Base-by-base conservation (phyloP, 1,139 yeast genomes). In the Pichia sp. region DNA sequence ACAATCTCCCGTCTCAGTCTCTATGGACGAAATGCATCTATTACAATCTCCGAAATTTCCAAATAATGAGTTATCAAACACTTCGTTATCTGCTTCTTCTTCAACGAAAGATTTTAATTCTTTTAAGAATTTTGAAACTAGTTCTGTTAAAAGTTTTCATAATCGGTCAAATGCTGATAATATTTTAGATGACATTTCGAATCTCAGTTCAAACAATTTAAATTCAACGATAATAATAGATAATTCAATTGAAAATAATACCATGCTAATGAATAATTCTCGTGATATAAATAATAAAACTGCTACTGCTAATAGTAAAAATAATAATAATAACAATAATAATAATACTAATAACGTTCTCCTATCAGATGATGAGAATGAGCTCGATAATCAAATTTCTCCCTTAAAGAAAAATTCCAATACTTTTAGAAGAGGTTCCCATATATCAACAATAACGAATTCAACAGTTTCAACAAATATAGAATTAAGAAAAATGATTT, bases 401-500 rank as follows among this genome's bases (percentile, higher is more conserved):
- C 9, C 35, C 9, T 22, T 32, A 3, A 32, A 32, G n/a, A n/a
- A n/a, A n/a, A n/a, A n/a, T n/a, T n/a, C n/a, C n/a, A n/a, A n/a
- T n/a, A 5, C 10, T 2, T 4, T 4, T 10, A 16, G 42, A 11
- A 33, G 32, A 28, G 24, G 12, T 27, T 39, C 42, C 1, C 28
- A 27, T 3, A n/a, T 20, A 20, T 37, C 42, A 30, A 22, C 35
- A 34, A 11, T 29, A 6, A 26, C 40, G n/a, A 26, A 39, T 25
- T n/a, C n/a, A n/a, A n/a, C 30, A n/a, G n/a, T n/a, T 6, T 29
- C 43, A 9, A 36, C 41, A 23, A 39, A 30, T 12, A n/a, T 7
- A 27, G 40, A 39, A 36, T 11, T 29, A 3, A 43, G 42, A n/a
- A 32, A 39, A n/a, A 30, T 31, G 16, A 27, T 40, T 10, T 27